Percentiles rank a stretch among this genome's conserved stretches.
Evolutionary conservation across 768 basidiomycete genomes (phyloP).

Genomic region (Xanthoconium purpureum): DNA sequence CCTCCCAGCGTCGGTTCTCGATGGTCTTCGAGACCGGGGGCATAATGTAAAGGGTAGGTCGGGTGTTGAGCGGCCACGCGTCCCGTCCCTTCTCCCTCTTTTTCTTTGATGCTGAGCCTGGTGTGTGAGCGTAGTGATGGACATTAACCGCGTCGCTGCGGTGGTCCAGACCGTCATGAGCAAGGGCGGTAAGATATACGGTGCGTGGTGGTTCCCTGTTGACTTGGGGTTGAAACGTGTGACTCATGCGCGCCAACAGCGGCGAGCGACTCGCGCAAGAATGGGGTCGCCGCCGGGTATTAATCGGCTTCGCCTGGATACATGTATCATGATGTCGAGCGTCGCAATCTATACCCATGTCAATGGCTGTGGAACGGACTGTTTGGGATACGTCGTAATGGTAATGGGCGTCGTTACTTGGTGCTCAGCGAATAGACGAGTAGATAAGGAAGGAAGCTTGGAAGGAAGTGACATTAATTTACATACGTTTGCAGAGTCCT

Average conservation of each 20-base stretch:
- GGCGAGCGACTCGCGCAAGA: conserved; percentile 89
- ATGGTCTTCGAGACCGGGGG: conserved; percentile 54
- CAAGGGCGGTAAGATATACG: conserved; percentile 55
- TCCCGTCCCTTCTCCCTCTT: no score
- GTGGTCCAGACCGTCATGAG: conserved; percentile 67
- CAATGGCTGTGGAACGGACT: neutral
- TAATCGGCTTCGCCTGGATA: conserved; percentile 1
- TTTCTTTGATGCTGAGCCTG: neutral
- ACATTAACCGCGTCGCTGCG: conserved; percentile 70
- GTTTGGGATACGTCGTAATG: neutral
- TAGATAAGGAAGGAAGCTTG: no score
- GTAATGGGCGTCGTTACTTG: no score
- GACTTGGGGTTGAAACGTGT: neutral
- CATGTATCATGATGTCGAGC: neutral
- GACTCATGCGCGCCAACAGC: conserved; percentile 40
- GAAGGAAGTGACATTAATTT: no score
- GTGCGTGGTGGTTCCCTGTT: conserved; percentile 37
- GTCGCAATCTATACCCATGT: no score
- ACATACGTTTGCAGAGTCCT: no score
- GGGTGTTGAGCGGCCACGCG: neutral
- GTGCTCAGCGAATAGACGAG: no score
- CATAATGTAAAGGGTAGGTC: conserved; percentile 67
- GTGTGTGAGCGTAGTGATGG: conserved; percentile 40
- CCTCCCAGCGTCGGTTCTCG: conserved; percentile 55
- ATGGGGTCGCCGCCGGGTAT: conserved; percentile 88